These are phyloP conservation scores for Parsonsia alboflavescens DNA, from an alignment of 257 asterid species.

Conservation along the genomic window DNA sequence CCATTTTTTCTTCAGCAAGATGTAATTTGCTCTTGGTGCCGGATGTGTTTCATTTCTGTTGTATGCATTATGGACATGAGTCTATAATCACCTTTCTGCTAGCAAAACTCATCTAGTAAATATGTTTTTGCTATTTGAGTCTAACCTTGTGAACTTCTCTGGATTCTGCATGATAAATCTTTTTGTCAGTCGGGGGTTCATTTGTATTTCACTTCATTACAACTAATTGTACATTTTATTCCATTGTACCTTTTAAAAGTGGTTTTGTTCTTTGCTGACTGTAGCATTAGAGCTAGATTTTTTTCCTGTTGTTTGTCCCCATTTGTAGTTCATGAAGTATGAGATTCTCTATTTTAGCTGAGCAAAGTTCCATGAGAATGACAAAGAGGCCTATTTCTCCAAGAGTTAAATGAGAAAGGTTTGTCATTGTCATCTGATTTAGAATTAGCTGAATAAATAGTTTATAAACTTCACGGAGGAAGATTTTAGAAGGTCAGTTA, in stretches of 20 bases:
- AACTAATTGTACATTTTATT: too few relatives aligned
- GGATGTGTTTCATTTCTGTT: neutral
- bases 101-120: neutral
- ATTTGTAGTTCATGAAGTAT: too few relatives aligned
- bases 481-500: too few relatives aligned
- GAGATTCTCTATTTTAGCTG: too few relatives aligned
- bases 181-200: neutral
- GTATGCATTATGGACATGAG: too few relatives aligned
- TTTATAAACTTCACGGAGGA: too few relatives aligned
- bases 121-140: neutral
- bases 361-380: too few relatives aligned
- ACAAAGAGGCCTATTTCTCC: too few relatives aligned
- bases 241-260: neutral
- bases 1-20: neutral
- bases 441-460: neutral
- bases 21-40: neutral
- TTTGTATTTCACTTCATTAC: neutral
- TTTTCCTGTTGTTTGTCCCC: too few relatives aligned
- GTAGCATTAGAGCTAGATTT: too few relatives aligned
- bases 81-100: neutral
- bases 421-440: neutral
- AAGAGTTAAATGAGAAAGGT: too few relatives aligned
- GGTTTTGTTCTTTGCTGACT: neutral
- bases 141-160: neutral
- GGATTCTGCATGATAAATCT: neutral